Evolutionary conservation across 106 monocot species (phyloP), one percentile per base, ranked within the genome.

Genomic region (Platanthera zijinensis): DNA sequence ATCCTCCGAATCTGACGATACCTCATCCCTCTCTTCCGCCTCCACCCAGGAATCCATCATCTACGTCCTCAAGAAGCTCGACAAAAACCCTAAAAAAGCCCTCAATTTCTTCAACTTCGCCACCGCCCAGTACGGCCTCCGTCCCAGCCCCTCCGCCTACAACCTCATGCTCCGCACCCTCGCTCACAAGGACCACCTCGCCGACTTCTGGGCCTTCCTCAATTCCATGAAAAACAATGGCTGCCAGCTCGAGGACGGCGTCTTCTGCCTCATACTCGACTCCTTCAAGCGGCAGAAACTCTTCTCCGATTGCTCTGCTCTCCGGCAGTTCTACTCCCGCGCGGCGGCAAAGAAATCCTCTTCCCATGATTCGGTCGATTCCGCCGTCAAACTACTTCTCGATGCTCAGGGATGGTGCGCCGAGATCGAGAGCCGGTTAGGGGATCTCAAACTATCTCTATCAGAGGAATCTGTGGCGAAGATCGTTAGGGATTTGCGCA

Each of bases 91-190:
- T 25, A n/a, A 50, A 7, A 81, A 88, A 51, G 89, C 97, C 4
- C 82, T 94, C 8, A 53, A 78, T 69, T 84, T 94, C 84, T 92
- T 94, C 80, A 30, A 82, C 80, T 76, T 82, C 78, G 62, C 76
- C 80, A 73, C 74, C 21, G 6, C 77, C 47, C 50, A 51, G 14
- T 51, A 28, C 63, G 71, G 25, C 66, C 81, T 85, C 82, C 75
- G 52, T 4, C 90, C 84, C 28, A 62, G 69, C 71, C 68, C 83
- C 15, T 12, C 84, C 3, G 75, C 87, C 51, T 86, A 86, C 85
- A 82, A 79, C 76, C 79, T 92, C 79, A 86, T 97, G 82, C 94
- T 97, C 57, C 84, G 88, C 25, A 86, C 86, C 80, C 82, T 97
- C 62, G 82, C 64, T 66, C 80, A 75, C 82, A 71, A 71, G 72